These are phyloP conservation scores for Inga laurina DNA, from an alignment of 306 rosid genomes.

Conservation along the genomic window DNA sequence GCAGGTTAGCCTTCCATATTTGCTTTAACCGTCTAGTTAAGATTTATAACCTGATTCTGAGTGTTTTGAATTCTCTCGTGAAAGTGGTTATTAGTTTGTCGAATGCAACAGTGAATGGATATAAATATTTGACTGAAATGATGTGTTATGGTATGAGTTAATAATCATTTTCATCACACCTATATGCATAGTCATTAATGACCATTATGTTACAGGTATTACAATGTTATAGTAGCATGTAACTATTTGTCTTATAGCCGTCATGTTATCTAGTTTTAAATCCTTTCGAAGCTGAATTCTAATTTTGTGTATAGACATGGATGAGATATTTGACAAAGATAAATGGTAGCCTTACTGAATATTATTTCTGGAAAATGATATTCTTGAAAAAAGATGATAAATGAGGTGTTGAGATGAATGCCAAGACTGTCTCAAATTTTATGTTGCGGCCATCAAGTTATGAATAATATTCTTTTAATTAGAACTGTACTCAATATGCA, in stretches of 20 bases:
- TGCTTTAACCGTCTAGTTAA: not conserved
- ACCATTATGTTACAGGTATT: not conserved
- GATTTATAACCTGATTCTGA: not conserved
- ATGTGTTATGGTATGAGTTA: not conserved
- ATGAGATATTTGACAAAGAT: not conserved
- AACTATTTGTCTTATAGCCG: not conserved
- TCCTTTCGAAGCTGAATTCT: not conserved
- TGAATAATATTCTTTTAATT: not conserved
- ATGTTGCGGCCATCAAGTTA: not conserved
- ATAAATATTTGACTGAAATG: not conserved
- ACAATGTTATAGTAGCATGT: not conserved
- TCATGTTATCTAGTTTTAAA: not conserved
- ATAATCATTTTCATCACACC: not conserved
- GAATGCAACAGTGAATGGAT: constrained; percentile 4
- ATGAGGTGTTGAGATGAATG: not conserved
- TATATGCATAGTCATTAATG: not conserved
- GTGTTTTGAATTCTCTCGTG: not conserved
- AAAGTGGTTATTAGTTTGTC: not conserved
- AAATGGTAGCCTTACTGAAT: not conserved
- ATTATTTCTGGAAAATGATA: not conserved
- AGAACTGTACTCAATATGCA: not conserved
- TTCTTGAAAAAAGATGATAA: not conserved
- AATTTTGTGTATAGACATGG: not conserved
- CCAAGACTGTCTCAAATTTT: not conserved
- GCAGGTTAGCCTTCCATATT: constrained; percentile 54